Evolutionary conservation across 1,284 basidiomycete genomes (phyloP).

Genomic region (Melampsora americana): DNA sequence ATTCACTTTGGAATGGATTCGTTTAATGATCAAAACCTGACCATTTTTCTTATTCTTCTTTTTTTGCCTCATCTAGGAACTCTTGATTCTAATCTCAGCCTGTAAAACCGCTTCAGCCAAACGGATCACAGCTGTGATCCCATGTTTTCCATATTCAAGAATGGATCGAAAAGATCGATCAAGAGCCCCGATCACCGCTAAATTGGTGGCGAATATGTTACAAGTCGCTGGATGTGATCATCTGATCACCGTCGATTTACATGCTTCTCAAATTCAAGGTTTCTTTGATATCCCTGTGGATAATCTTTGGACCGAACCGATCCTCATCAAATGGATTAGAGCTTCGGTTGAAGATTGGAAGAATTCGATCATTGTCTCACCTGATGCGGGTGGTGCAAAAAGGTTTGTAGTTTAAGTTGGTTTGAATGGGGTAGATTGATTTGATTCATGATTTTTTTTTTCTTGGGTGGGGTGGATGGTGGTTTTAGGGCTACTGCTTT

Average conservation of each 20-base stretch:
- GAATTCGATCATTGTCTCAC: constrained; percentile 87
- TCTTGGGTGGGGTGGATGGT: no score
- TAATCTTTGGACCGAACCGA: constrained; percentile 67
- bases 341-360: constrained; percentile 79
- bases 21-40: not conserved
- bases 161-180: constrained; percentile 95
- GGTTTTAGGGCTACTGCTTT: constrained; percentile 80
- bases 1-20: no score
- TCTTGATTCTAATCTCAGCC: constrained; percentile 65
- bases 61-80: constrained; percentile 54
- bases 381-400: constrained; percentile 97
- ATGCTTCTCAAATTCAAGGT: constrained; percentile 97
- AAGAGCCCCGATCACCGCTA: constrained; percentile 94
- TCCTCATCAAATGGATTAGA: constrained; percentile 65
- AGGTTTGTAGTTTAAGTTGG: no score
- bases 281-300: constrained; percentile 99
- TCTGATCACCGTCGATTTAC: constrained; percentile 97
- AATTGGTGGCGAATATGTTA: constrained; percentile 96
- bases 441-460: constrained; percentile 5
- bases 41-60: not conserved
- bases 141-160: constrained; percentile 92
- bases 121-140: constrained; percentile 95
- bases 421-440: no score
- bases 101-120: constrained; percentile 96
- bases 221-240: constrained; percentile 95